Evolutionary conservation across 1,284 basidiomycete species (phyloP).

Genomic region (Ceratobasidium sp.): DNA sequence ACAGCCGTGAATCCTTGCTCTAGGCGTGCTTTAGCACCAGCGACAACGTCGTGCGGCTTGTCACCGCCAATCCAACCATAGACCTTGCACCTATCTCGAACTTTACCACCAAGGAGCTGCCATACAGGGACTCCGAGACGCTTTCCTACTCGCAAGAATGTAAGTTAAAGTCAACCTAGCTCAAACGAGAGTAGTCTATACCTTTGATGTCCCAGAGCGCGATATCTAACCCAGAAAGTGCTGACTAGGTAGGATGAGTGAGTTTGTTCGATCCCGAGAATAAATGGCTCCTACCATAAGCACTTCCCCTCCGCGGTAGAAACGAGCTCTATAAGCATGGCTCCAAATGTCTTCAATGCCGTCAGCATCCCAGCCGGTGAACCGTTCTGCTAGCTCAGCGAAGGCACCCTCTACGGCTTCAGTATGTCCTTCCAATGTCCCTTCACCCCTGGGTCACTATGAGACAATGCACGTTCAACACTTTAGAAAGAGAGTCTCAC

Average conservation of each 20-base stretch:
- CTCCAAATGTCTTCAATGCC: conserved; percentile 78
- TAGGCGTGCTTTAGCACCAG: conserved; percentile 69
- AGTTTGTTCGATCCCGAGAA: neutral
- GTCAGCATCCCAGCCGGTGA: conserved; percentile 73
- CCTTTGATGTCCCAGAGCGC: conserved; percentile 81
- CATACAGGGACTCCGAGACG: conserved; percentile 78
- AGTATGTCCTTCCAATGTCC: conserved; percentile 74
- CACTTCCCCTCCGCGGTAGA: conserved; percentile 79
- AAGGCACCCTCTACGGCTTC: conserved; percentile 81
- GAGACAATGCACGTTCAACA: conserved; percentile 45
- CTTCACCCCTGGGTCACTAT: conserved; percentile 60
- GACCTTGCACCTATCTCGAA: conserved; percentile 67
- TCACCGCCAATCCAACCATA: conserved; percentile 82
- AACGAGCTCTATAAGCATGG: conserved; percentile 70
- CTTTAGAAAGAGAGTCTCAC: conserved; percentile 57
- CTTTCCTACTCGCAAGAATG: conserved; percentile 55
- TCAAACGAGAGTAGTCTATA: neutral
- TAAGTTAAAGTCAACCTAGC: neutral
- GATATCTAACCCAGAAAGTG: conserved; percentile 66
- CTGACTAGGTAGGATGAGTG: conserved; percentile 48
- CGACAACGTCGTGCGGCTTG: conserved; percentile 69
- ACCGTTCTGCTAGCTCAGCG: conserved; percentile 68
- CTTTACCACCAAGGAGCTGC: conserved; percentile 78
- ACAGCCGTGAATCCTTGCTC: conserved; percentile 79
- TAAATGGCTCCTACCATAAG: conserved; percentile 64